These are phyloP conservation scores for Fomitopsis schrenkii DNA, from an alignment of 1,284 basidiomycete species.

Conservation along the genomic window DNA sequence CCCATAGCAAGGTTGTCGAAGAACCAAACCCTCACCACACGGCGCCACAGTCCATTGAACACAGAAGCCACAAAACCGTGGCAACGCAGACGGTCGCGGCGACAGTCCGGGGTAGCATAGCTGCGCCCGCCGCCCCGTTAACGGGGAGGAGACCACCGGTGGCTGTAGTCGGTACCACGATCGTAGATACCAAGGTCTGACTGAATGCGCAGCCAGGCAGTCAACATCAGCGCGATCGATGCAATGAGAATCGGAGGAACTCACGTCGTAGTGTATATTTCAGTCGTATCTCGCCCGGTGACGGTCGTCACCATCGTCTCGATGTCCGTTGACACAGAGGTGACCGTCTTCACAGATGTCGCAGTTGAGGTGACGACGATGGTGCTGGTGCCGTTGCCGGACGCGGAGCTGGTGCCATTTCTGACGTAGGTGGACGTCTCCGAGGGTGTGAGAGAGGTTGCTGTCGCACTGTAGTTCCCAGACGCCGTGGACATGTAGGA, in stretches of 20 bases:
- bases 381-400: neutral
- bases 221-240: neutral
- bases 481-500: neutral
- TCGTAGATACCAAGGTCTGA: conserved; percentile 18
- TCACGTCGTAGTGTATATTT: conserved; percentile 24
- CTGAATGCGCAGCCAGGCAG: neutral
- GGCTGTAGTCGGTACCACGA: conserved; percentile 12
- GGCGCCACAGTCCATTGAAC: neutral
- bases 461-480: neutral
- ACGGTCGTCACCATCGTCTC: conserved; percentile 24
- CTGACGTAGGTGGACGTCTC: conserved; percentile 5
- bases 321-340: conserved; percentile 23
- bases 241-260: neutral
- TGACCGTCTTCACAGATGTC: conserved; percentile 22
- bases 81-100: conserved; percentile 4
- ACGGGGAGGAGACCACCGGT: conserved; percentile 25
- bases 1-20: too few relatives aligned
- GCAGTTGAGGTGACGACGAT: conserved; percentile 17
- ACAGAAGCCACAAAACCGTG: neutral
- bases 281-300: conserved; percentile 18
- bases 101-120: neutral
- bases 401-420: conserved; percentile 10
- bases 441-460: neutral
- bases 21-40: neutral
- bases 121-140: conserved; percentile 13